Percentiles rank a stretch among this genome's conserved stretches.
Evolutionary conservation across 2,329 filamentous ascomycete genomes (phyloP).

Genomic region (Alternaria tenuissima): DNA sequence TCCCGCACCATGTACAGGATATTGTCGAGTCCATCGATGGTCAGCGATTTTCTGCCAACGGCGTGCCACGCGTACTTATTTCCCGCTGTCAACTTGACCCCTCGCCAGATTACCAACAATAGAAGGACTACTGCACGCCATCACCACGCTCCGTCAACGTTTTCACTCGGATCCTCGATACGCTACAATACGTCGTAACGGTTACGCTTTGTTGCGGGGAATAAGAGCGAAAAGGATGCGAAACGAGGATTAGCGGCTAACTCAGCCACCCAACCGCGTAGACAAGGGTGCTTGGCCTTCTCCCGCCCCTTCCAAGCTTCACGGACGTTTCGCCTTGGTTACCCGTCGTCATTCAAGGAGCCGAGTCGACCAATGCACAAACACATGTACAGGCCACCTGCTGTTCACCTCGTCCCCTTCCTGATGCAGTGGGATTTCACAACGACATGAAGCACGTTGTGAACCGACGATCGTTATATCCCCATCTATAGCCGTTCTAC

Average conservation of each 20-base stretch:
- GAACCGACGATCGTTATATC: conserved; percentile 15
- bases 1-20: not conserved
- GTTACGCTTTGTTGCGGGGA: conserved; percentile 3
- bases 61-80: not conserved
- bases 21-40: not conserved
- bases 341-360: conserved; percentile 12
- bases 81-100: not conserved
- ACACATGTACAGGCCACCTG: not conserved
- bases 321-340: conserved; percentile 16
- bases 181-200: not conserved
- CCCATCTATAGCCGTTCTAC: conserved; percentile 10
- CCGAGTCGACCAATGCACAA: not conserved
- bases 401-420: not conserved
- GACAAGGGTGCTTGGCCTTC: conserved; percentile 16
- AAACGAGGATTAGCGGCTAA: conserved; percentile 8
- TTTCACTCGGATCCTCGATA: not conserved
- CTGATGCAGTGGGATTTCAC: conserved; percentile 1
- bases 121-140: not conserved
- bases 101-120: not conserved
- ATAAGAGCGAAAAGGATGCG: not conserved
- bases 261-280: conserved; percentile 19
- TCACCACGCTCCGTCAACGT: not conserved
- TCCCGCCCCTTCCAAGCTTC: conserved; percentile 20
- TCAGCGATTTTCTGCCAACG: not conserved
- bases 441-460: conserved; percentile 10